Conservation (phyloP, 768 basidiomycete species). For the Daedaleopsis nitida region DNA sequence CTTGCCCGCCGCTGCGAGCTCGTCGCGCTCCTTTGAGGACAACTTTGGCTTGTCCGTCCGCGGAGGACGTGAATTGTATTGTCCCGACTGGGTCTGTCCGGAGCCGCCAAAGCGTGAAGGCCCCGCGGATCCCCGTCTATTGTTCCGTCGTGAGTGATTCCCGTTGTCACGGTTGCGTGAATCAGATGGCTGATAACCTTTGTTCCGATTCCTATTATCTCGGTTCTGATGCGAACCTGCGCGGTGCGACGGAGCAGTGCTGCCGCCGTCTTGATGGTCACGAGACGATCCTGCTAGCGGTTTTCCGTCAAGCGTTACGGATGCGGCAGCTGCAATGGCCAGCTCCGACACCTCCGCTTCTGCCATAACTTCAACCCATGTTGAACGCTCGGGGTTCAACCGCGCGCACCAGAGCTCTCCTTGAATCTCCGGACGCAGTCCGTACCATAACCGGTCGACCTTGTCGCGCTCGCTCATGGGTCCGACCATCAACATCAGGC, state of each 20-base stretch:
- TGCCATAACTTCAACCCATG: conserved; percentile 2
- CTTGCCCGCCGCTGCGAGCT: neutral
- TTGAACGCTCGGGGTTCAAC: neutral
- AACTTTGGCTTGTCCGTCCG: neutral
- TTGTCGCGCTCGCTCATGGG: conserved; percentile 1
- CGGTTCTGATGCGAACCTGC: no score
- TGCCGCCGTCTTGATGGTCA: no score
- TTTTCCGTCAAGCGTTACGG: no score
- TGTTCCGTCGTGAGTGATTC: no score
- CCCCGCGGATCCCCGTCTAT: no score
- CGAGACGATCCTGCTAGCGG: no score
- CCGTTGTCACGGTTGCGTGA: no score
- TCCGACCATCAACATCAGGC: conserved; percentile 17
- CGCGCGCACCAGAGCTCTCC: conserved; percentile 1
- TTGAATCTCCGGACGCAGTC: conserved; percentile 2
- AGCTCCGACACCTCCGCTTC: conserved; percentile 11
- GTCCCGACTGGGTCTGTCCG: neutral
- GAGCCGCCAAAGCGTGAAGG: neutral
- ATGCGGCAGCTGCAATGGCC: neutral
- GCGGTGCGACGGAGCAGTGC: no score
- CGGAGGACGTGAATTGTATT: neutral
- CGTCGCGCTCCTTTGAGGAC: neutral
- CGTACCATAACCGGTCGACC: conserved; percentile 13
- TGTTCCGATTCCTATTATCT: no score
- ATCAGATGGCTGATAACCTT: no score